Base-by-base conservation (phyloP, 2,329 filamentous ascomycete species). In the Fusarium armeniacum region DNA sequence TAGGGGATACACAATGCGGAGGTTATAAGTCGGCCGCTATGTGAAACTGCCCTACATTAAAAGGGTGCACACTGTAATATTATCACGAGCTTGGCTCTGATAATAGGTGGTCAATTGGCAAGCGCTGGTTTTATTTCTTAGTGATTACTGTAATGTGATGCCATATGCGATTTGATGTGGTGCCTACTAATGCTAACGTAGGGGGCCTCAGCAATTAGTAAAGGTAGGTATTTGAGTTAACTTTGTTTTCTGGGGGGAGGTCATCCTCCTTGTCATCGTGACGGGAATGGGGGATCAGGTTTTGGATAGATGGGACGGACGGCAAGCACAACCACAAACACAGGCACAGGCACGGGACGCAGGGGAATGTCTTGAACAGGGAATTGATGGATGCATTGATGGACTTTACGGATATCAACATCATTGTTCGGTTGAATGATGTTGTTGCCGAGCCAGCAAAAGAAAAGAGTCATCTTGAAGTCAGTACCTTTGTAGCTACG, bases 251-350 rank as follows among this genome's bases (percentile, higher is more conserved):
- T 28, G 2, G 26, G 10, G 43, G 46, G 52, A 51, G 64, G 65
- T 73, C 70, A 73, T 62, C 36, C 56, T 65, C n/a, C 36, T 57
- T 58, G 55, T 60, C 68, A 72, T 70, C 56, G 70, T 72, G 69
- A 70, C 51, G 36, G 62, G 52, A 24, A 50, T 18, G 33, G 46
- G 22, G 44, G 55, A 55, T 68, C 58, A 63, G 24, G 49, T 47
- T 36, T 50, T 38, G 44, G 10, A 22, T 52, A 44, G 57, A 61
- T 33, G 64, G 9, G 47, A 51, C 28, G 35, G 49, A 52, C 24
- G 35, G 49, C 16, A 26, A 44, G 41, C 41, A 41, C 20, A 26
- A 44, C 9, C 32, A 50, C 20, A 20, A 16, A 35, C 67, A 70
- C 67, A 40, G 18, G 24, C 32, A 50, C 20, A 30, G 32, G 40